Base-by-base conservation (phyloP, 768 basidiomycete species). In the Leccinum barrowsii region DNA sequence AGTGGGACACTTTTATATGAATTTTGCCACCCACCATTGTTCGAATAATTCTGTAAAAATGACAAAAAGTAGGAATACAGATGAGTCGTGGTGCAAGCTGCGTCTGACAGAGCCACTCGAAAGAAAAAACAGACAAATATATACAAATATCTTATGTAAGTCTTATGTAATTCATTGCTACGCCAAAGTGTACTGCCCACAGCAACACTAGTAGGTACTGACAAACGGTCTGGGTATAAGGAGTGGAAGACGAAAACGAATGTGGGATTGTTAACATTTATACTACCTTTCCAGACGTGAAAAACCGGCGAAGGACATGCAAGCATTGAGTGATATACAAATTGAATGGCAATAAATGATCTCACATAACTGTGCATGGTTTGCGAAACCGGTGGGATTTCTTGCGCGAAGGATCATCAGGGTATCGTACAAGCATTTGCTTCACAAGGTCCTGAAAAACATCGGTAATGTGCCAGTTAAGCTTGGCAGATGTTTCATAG, bases 401-500 rank as follows among this genome's bases (percentile, higher is more conserved):
- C 57, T 73, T 73, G 32, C 70, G 66, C 46, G 66, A 58, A 37
- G 58, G 59, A 32, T 82, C 80, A 40, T 75, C 65, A 17, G 89
- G 88, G 69, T 86, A 89, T 58, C 80, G 80, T 54, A 63, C 70
- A 30, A 86, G 81, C 90, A 92, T 90, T 64, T 89, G 89, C 61
- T 81, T 80, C 50, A 90, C 75, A 28, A 92, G 79, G 59, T 88
- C 87, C 64, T 89, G 85, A 68, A 93, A 93, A 17, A 88, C 90
- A 40, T 90, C 89, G 8, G 75, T 74, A 54, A 93, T 80, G 63
- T 92, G 84, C 90, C 88, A 90, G 67, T 92, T 85, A 50, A 83
- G 79, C 71, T 92, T 93, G 10, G 91, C 89, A n/a, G 90, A 92
- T 3, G 91, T 93, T 74, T 93, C 92, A 68, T 88, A 92, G 67